Evolutionary conservation across 1,284 basidiomycete species (phyloP), one percentile per base, ranked within the genome.

Genomic region (Tranzscheliella williamsii): DNA sequence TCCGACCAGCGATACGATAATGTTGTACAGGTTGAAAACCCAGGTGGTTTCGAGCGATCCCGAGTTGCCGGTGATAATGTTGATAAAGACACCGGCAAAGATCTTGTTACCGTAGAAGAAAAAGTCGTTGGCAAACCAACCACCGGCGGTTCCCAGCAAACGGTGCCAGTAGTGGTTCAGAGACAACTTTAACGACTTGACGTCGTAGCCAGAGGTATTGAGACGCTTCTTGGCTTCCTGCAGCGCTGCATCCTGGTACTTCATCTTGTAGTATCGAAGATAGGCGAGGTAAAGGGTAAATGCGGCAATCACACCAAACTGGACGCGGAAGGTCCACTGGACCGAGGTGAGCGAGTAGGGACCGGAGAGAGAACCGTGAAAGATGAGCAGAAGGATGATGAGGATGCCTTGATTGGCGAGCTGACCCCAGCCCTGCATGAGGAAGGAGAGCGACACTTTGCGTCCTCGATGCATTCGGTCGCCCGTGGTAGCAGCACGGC

Each of bases 391-490:
- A 13, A 80, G 72, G 49, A 84, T 62, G 68, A 83, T 81, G 26
- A 83, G 75, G 29, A 82, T 46, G 26, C 51, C 80, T 61, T 83
- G 82, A 72, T 84, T 83, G 79, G 82, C 79, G 22, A 83, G 76
- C 67, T 82, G 81, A 55, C 81, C 81, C 81, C 81, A 82, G 35
- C 81, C 79, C 66, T 81, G 81, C 81, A 82, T 82, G 41, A 81
- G 70, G 79, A 83, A 83, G 16, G 82, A 80, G 8, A 83, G 77
- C 7, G 81, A 80, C 55, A 82, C 81, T 67, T 82, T 82, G 44
- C 82, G 76, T 12, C 83, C 83, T 58, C 83, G 79, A 76, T 83
- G 82, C 24, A 83, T 75, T 52, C 82, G 81, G 75, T 84, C 83
- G 79, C 81, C 50, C 60, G 78, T 65, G 78, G 79, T 39, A 64